Percentiles rank a stretch among this genome's conserved stretches.
phyloP scores from a whole-genome alignment of 352 stramenopile genomes.

The Pythium dissotocum region DNA sequence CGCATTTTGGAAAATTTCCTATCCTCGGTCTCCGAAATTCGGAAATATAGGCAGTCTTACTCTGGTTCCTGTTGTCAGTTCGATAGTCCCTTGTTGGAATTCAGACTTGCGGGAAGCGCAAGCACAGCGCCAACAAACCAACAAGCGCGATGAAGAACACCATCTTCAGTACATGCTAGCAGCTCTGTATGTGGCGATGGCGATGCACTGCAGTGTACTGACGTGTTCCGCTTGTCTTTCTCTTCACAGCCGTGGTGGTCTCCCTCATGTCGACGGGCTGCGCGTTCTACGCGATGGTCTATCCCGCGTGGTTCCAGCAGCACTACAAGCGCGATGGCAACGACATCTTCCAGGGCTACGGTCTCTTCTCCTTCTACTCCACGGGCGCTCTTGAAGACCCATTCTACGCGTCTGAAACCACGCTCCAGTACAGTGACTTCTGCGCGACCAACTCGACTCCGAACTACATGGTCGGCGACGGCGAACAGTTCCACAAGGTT shows the following conservation, averaged over 20 bases:
- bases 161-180: slow-evolving; percentile 54
- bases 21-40: slow-evolving; percentile 7
- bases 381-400: slow-evolving; percentile 64
- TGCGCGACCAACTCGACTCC: slow-evolving; percentile 51
- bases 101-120: slow-evolving; percentile 2
- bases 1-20: slow-evolving; percentile 24
- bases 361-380: slow-evolving; percentile 84
- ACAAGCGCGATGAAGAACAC: slow-evolving; percentile 65
- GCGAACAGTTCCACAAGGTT: slow-evolving; percentile 66
- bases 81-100: slow-evolving; percentile 26
- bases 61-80: slow-evolving; percentile 8
- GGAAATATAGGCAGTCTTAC: slow-evolving; percentile 1
- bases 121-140: slow-evolving; percentile 4
- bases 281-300: slow-evolving; percentile 79
- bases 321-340: slow-evolving; percentile 74
- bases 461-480: slow-evolving; percentile 86
- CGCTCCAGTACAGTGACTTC: slow-evolving; percentile 78
- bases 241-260: slow-evolving; percentile 65
- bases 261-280: slow-evolving; percentile 72
- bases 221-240: slow-evolving; percentile 13
- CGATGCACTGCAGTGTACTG: background rate
- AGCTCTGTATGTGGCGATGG: background rate
- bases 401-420: slow-evolving; percentile 80
- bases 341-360: slow-evolving; percentile 79
- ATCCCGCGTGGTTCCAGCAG: slow-evolving; percentile 86